phyloP scores from a whole-genome alignment of 2,329 filamentous ascomycete species.

The Eutypa lata region DNA sequence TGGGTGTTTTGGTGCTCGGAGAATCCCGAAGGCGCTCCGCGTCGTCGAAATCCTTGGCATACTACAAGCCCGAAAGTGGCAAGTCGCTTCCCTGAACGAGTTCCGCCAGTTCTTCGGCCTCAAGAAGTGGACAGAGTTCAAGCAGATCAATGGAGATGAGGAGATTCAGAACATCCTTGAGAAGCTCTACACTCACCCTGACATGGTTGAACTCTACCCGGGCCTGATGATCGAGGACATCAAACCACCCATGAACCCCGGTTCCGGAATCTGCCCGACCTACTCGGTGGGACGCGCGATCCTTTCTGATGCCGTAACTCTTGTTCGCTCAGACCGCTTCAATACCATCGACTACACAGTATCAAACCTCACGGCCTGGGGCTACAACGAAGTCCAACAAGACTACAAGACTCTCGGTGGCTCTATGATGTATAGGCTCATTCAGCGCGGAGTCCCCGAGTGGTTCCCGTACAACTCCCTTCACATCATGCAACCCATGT shows the following conservation, averaged over 20 bases:
- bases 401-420: conserved; percentile 38
- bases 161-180: conserved; percentile 55
- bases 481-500: conserved; percentile 44
- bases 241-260: conserved; percentile 48
- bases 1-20: conserved; percentile 56
- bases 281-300: conserved; percentile 55
- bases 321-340: conserved; percentile 59
- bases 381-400: conserved; percentile 37
- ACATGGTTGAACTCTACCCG: conserved; percentile 68
- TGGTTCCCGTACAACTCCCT: conserved; percentile 43
- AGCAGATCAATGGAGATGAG: conserved; percentile 55
- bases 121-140: conserved; percentile 53
- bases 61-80: conserved; percentile 59
- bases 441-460: conserved; percentile 41
- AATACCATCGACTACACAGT: conserved; percentile 49
- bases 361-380: conserved; percentile 39
- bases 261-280: conserved; percentile 49
- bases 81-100: conserved; percentile 60
- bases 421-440: conserved; percentile 43
- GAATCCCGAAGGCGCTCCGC: conserved; percentile 56
- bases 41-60: conserved; percentile 63
- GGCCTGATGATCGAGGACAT: conserved; percentile 61
- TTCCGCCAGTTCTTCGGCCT: conserved; percentile 63
- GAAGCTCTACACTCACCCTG: conserved; percentile 59
- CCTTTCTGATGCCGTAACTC: conserved; percentile 56